Evolutionary conservation across 768 basidiomycete genomes (phyloP), one percentile per base, ranked within the genome.

Genomic region (Neoboletus subvelutipes): DNA sequence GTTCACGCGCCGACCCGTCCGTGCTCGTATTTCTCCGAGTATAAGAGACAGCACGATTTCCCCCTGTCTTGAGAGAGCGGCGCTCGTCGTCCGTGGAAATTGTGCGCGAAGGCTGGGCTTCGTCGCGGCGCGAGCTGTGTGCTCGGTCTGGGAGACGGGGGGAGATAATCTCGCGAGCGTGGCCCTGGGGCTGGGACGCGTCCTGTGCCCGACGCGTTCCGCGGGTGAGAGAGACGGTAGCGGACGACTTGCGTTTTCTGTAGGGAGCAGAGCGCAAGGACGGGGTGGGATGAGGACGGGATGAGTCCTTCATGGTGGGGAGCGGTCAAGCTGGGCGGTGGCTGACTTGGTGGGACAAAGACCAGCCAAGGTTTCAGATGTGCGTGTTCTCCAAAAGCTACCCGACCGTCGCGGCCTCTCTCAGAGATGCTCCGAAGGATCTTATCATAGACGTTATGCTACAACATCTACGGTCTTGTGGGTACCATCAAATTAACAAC

Each of bases 221-320:
- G 20, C 47, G 65, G 22, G 9, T 5, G 7, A 60, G 63, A 34
- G 68, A 61, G 13, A 11, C 18, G 11, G 28, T 45, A 2, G 40
- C 10, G 0, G 60, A 54, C 2, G 39, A 15, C 43, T 50, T 61
- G 53, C 50, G 56, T 54, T 56, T 68, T 43, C 50, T 63, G 60
- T 70, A 67, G 1, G 65, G 68, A 24, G 40, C 59, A 18, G 60
- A 3, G 15, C 55, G 60, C 28, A 45, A 43, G 50, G 63, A 43
- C 2, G 45, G 26, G 22, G 36, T 18, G 8, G 61, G 56, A 40
- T 49, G 59, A 49, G 57, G 58, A 61, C 63, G 65, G 20, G 63
- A 52, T 17, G 54, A 50, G 66, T 61, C 67, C 63, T 63, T 68
- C 67, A 70, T 68, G 66, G 36, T 55, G 49, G 55, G 28, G 37